Percentiles rank a stretch among this genome's conserved stretches.
Conservation (phyloP, 2,329 filamentous ascomycete genomes). For the Aspergillus bombycis region DNA sequence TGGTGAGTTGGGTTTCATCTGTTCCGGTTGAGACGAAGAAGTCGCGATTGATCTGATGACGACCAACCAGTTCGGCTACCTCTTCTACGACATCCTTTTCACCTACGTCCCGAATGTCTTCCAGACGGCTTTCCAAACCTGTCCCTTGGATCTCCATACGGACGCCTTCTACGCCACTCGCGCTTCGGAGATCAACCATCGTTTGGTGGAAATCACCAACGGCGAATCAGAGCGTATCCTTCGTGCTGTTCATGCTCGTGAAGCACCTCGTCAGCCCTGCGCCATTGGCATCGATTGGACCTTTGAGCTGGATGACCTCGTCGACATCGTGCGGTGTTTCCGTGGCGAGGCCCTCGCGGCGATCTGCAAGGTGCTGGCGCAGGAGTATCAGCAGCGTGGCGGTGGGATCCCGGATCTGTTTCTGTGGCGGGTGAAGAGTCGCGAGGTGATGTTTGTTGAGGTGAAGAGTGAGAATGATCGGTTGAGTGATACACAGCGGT, state of each 20-base stretch:
- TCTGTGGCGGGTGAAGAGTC: conserved; percentile 69
- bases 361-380: conserved; percentile 90
- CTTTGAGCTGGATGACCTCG: conserved; percentile 75
- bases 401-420: conserved; percentile 92
- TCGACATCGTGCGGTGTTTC: conserved; percentile 79
- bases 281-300: conserved; percentile 93
- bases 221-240: conserved; percentile 72
- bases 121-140: conserved; percentile 92
- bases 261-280: conserved; percentile 74
- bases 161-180: conserved; percentile 87
- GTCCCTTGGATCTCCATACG: conserved; percentile 87
- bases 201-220: conserved; percentile 84
- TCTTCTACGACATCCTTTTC: conserved; percentile 94
- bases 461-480: conserved; percentile 89
- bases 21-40: not conserved
- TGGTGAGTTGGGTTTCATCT: conserved; percentile 48
- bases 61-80: conserved; percentile 67
- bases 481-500: conserved; percentile 89
- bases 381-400: conserved; percentile 86
- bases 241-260: conserved; percentile 66
- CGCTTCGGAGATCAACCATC: conserved; percentile 85
- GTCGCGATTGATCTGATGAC: not conserved
- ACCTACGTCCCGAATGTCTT: conserved; percentile 95
- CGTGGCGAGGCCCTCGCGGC: conserved; percentile 77
- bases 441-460: conserved; percentile 75